Conservation (phyloP, 2,329 filamentous ascomycete species). For the Fusarium illudens region DNA sequence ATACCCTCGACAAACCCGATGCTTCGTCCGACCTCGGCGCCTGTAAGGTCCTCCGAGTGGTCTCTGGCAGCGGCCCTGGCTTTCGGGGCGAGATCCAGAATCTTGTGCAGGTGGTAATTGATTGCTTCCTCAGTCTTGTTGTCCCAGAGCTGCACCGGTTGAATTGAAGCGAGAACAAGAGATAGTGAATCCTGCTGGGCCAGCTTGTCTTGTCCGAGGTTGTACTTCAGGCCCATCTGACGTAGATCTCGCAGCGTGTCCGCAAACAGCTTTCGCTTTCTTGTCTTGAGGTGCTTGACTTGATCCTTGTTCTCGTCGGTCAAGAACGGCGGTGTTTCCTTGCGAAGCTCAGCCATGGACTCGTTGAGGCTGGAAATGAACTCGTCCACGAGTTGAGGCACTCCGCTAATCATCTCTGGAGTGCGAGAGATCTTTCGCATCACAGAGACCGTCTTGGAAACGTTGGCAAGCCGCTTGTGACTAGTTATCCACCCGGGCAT, state of each 20-base stretch:
- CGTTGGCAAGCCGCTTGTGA: conserved; percentile 75
- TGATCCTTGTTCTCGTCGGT: conserved; percentile 86
- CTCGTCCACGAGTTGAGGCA: conserved; percentile 66
- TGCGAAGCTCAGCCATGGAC: conserved; percentile 77
- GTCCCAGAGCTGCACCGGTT: conserved; percentile 49
- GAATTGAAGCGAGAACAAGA: conserved; percentile 69
- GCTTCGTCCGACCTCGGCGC: conserved; percentile 80
- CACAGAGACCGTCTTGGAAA: conserved; percentile 72
- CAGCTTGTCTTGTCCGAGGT: conserved; percentile 78
- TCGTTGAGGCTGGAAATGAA: conserved; percentile 76
- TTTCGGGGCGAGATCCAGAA: conserved; percentile 75
- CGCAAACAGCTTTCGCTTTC: conserved; percentile 89
- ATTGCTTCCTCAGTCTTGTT: conserved; percentile 48
- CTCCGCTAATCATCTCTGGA: conserved; percentile 61
- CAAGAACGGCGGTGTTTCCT: conserved; percentile 81
- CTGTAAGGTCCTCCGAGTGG: conserved; percentile 85
- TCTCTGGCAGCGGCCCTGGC: conserved; percentile 73
- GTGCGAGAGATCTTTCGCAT: conserved; percentile 73
- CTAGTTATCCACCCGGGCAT: conserved; percentile 53
- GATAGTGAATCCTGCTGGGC: conserved; percentile 76
- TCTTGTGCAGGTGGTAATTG: conserved; percentile 81
- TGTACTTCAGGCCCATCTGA: conserved; percentile 89
- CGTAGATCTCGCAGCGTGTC: conserved; percentile 85
- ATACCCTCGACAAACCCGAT: conserved; percentile 89
- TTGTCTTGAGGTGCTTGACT: conserved; percentile 88